Evolutionary conservation across 148 eudicot genomes (phyloP), one percentile per base, ranked within the genome.

Genomic region (Chenopodium berlandieri): DNA sequence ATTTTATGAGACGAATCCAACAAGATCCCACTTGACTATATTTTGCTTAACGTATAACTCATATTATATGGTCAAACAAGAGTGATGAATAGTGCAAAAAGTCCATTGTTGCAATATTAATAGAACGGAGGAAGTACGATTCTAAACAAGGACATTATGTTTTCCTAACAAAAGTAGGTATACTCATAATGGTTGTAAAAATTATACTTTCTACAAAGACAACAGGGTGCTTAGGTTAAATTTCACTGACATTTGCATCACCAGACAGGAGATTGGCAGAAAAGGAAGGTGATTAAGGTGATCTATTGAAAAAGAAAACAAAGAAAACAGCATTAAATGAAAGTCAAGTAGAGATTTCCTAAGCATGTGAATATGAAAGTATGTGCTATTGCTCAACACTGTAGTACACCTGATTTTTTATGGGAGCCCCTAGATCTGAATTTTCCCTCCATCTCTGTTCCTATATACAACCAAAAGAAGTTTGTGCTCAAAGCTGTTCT

Each of bases 281-380:
- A 68, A 68, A 44, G 72, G 72, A 68, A 68, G 20, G 72, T 68
- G 44, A 68, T 62, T 62, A 20, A 20, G 65, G 65, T 23, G 66
- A 62, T 58, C 66, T 22, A 62, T 22, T 20, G 9, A 62, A n/a
- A 62, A 12, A n/a, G 25, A 22, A 62, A n/a, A 62, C 10, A 62
- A 12, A n/a, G 25, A 22, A 62, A 22, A 62, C 10, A 5, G 65
- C 66, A 1, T 62, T 22, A 10, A n/a, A 25, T 62, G 1, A 62
- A 62, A 8, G 25, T 62, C 25, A 62, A 62, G 66, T 20, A 62
- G 25, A 56, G 62, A 19, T 56, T 17, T 56, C 62, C 62, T 13
- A 10, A 10, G 56, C 4, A 52, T 3, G 16, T 52, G 56, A 10
- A 1, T 56, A 56, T 0, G 22, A 12, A 56, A 12, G 62, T 1